Conservation (phyloP, 441 rosid species). For the Populus hybrid region DNA sequence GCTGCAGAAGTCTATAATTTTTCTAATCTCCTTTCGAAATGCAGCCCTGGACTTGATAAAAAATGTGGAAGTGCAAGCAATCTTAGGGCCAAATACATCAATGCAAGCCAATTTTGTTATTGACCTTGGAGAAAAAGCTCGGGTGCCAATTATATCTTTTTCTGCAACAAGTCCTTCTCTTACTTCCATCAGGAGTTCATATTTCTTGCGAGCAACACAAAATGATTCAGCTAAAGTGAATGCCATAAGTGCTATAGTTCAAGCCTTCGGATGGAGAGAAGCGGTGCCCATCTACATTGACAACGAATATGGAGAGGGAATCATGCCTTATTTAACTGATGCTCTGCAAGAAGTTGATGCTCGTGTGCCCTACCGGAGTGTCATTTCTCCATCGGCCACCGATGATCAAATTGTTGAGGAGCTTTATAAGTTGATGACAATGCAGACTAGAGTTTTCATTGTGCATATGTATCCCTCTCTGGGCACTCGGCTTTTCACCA, state of each 20-base stretch:
- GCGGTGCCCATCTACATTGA: slow-evolving; percentile 47
- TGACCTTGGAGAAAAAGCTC: slow-evolving; percentile 35
- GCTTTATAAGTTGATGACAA: slow-evolving; percentile 48
- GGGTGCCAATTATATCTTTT: slow-evolving; percentile 49
- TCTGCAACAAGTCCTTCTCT: slow-evolving; percentile 58
- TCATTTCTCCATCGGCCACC: slow-evolving; percentile 31
- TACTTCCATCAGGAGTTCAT: slow-evolving; percentile 34
- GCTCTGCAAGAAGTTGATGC: slow-evolving; percentile 40
- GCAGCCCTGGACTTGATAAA: slow-evolving; percentile 53
- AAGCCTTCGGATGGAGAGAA: slow-evolving; percentile 56
- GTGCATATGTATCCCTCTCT: slow-evolving; percentile 43
- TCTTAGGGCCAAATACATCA: slow-evolving; percentile 46
- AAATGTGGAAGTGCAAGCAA: slow-evolving; percentile 48
- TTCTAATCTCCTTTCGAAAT: background rate
- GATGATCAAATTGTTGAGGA: slow-evolving; percentile 40
- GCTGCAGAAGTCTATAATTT: background rate
- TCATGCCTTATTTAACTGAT: slow-evolving; percentile 46
- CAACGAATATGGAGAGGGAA: slow-evolving; percentile 42
- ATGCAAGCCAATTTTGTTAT: slow-evolving; percentile 46
- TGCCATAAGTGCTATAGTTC: slow-evolving; percentile 40
- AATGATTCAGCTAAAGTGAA: slow-evolving; percentile 43
- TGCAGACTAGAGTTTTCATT: slow-evolving; percentile 57
- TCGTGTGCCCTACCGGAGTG: slow-evolving; percentile 39
- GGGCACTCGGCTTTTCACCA: slow-evolving; percentile 39
- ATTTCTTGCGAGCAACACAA: slow-evolving; percentile 40